Base-by-base conservation (phyloP, 78 protist genomes). In the Speleostelium caveatum region DNA sequence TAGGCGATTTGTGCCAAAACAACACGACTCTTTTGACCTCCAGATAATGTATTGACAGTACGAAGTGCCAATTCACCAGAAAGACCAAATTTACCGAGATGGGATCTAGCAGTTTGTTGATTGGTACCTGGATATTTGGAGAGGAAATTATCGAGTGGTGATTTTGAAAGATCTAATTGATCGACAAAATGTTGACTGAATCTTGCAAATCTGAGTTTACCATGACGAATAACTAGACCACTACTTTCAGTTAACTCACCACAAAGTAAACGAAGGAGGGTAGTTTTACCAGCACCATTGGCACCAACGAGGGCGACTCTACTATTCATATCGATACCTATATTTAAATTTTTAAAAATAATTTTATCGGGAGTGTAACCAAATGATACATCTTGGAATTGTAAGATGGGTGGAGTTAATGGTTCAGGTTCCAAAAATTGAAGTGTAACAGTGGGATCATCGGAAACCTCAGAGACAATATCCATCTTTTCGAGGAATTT, bases 281-380 rank as follows among this genome's bases (percentile, higher is more conserved):
- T 98, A 0, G 96, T 74, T 63, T 96, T 95, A 51, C 99, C 99
- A 22, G 96, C 96, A 8, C 99, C 99, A 88, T 98, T 98, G n/a
- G 96, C 96, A 5, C 99, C 99, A 30, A 96, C 96, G 17, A 96
- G 75, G 2, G 97, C 97, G 6, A 96, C 86, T 22, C 98, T 51
- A 56, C 93, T 75, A 42, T 95, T 94, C 94, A 86, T 73, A 85
- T 86, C 96, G 17, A 96, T 69, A 41, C 92, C 86, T 30, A 96
- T 71, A 51, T 96, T 95, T 8, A 96, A 66, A 30, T 95, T 74
- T 42, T 77, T 85, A 75, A 96, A 96, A 17, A 96, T 24, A 2
- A 69, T 63, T 55, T 87, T 85, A 17, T 95, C 91, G 10, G 58
- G 66, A 3, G n/a, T 17, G 92, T 94, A 96, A 36, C 96, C 95